phyloP scores from a whole-genome alignment of 495 filamentous ascomycete genomes.

The Pseudevernia furfuracea region DNA sequence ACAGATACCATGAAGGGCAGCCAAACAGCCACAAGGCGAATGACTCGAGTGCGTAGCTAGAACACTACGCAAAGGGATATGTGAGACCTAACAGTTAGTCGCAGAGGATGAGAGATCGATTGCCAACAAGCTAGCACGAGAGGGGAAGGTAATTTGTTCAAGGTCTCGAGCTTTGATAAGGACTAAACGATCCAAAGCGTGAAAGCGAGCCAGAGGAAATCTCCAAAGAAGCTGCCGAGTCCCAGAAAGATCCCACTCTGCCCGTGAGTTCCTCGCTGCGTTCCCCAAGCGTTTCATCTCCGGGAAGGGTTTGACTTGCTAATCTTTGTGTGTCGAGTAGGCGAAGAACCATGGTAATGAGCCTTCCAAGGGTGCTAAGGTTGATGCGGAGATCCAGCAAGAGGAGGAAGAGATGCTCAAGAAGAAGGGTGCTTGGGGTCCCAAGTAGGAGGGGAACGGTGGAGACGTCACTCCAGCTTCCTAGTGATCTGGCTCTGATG shows the following conservation, averaged over 20 bases:
- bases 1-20: conserved; percentile 61
- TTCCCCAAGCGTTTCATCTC: not conserved
- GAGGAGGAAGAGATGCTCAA: conserved; percentile 61
- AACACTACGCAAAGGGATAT: not conserved
- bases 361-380: conserved; percentile 62
- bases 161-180: not conserved
- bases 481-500: not conserved
- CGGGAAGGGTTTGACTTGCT: conserved; percentile 1
- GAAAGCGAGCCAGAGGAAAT: conserved; percentile 33
- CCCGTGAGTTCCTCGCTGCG: conserved; percentile 45
- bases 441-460: conserved; percentile 18
- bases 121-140: conserved; percentile 63
- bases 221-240: conserved; percentile 48
- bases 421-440: conserved; percentile 46
- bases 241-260: conserved; percentile 57
- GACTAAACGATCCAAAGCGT: conserved; percentile 29
- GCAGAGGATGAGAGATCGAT: conserved; percentile 74
- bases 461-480: not conserved
- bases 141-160: conserved; percentile 39
- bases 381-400: conserved; percentile 59
- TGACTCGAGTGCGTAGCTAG: conserved; percentile 55
- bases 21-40: conserved; percentile 56
- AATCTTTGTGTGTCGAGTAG: conserved; percentile 31
- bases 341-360: conserved; percentile 63
- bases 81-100: not conserved